These are phyloP conservation scores for Hypoxylon sp. DNA, from an alignment of 2,329 filamentous ascomycete genomes.

Conservation along the genomic window DNA sequence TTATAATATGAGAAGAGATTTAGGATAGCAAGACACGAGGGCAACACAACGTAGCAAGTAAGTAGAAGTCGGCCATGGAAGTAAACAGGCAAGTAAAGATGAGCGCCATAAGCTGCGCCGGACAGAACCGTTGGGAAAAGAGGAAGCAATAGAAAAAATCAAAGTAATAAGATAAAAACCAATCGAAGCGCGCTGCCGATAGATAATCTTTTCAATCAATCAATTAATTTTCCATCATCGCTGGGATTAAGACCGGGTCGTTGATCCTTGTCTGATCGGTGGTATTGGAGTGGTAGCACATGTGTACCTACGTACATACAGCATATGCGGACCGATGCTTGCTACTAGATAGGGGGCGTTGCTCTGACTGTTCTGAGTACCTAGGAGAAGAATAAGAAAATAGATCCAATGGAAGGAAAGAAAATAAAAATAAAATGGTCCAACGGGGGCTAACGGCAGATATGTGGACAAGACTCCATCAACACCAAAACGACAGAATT, in stretches of 20 bases:
- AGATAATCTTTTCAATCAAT: slow-evolving; percentile 29
- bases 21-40: slow-evolving; percentile 7
- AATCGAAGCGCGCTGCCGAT: slow-evolving; percentile 15
- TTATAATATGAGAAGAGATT: not conserved
- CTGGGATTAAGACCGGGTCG: slow-evolving; percentile 32
- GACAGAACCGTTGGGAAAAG: slow-evolving; percentile 2
- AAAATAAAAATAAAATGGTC: slow-evolving; percentile 8
- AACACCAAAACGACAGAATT: too few relatives aligned
- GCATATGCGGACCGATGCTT: too few relatives aligned
- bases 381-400: too few relatives aligned
- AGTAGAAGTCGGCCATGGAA: slow-evolving; percentile 9
- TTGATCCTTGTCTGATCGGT: slow-evolving; percentile 28
- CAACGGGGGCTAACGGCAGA: too few relatives aligned
- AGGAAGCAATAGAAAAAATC: slow-evolving; percentile 1
- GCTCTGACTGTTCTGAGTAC: too few relatives aligned
- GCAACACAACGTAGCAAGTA: slow-evolving; percentile 15
- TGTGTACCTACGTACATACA: too few relatives aligned
- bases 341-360: too few relatives aligned
- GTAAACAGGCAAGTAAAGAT: slow-evolving; percentile 7
- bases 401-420: too few relatives aligned
- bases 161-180: slow-evolving; percentile 7
- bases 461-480: too few relatives aligned
- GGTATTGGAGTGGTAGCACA: not conserved
- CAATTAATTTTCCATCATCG: slow-evolving; percentile 34
- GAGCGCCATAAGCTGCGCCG: slow-evolving; percentile 17